Conservation (phyloP, 805 yeast species). For the Kodamaea restingae region DNA sequence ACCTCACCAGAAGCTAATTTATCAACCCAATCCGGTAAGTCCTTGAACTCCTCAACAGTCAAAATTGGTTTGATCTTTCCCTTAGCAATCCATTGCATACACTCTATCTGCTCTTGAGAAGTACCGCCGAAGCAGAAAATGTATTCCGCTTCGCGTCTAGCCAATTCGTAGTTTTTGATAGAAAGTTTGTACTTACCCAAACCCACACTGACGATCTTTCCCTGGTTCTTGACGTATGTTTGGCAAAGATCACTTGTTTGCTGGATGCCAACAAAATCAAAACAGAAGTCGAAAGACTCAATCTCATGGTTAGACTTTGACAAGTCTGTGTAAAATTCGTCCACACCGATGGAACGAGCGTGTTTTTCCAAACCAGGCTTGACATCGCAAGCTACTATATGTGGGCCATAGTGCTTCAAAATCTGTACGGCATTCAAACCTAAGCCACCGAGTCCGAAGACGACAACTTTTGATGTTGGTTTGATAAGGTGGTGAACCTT, state of each 20-base stretch:
- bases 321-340: conserved; percentile 35
- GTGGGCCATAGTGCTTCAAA: conserved; percentile 27
- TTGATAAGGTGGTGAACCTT: conserved; percentile 26
- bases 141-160: conserved; percentile 39
- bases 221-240: conserved; percentile 30
- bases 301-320: conserved; percentile 20
- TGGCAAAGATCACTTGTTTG: conserved; percentile 26
- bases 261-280: conserved; percentile 39
- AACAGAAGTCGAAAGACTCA: conserved; percentile 36
- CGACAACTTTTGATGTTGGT: conserved; percentile 35
- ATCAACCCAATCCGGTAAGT: conserved; percentile 33
- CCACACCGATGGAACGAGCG: conserved; percentile 38
- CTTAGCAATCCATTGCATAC: conserved; percentile 37
- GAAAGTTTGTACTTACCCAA: conserved; percentile 32
- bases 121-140: conserved; percentile 44
- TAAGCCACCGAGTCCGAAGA: conserved; percentile 41
- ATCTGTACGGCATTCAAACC: conserved; percentile 43
- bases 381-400: conserved; percentile 32
- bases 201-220: conserved; percentile 42
- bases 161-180: conserved; percentile 32
- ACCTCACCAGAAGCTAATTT: conserved; percentile 36
- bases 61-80: conserved; percentile 40
- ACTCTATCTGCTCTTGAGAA: conserved; percentile 39
- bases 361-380: conserved; percentile 22
- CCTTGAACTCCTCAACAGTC: conserved; percentile 25